Conservation (phyloP, 768 basidiomycete genomes). For the Pisolithus tinctorius region DNA sequence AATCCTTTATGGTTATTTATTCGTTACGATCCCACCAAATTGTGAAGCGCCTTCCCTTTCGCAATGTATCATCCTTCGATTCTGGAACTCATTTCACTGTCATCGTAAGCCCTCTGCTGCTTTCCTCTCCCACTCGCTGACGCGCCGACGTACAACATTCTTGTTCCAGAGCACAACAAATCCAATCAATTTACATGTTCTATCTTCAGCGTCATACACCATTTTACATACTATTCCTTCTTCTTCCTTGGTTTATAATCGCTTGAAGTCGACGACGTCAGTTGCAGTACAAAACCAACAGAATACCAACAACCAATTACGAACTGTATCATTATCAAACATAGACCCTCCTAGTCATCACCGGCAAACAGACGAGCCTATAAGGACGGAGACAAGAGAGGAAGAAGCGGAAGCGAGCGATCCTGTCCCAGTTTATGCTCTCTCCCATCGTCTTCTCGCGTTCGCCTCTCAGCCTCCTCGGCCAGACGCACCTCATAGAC, state of each 20-base stretch:
- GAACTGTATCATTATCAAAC: conserved; percentile 33
- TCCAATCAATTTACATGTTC: conserved; percentile 49
- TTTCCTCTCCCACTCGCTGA: not conserved
- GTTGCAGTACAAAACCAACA: conserved; percentile 24
- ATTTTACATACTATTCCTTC: conserved; percentile 45
- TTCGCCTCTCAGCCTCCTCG: conserved; percentile 39
- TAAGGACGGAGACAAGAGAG: not conserved
- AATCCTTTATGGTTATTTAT: conserved; percentile 33
- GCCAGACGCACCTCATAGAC: conserved; percentile 14
- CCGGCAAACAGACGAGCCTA: conserved; percentile 8
- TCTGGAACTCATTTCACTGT: conserved; percentile 46
- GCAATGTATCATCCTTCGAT: conserved; percentile 37
- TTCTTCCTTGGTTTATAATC: conserved; percentile 40
- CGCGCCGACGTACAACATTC: not conserved
- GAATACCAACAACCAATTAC: conserved; percentile 24
- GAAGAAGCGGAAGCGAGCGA: conserved; percentile 1
- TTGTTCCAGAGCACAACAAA: conserved; percentile 46
- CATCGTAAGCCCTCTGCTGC: conserved; percentile 39
- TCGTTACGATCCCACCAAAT: conserved; percentile 43
- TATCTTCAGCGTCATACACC: conserved; percentile 48
- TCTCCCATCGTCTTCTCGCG: conserved; percentile 58
- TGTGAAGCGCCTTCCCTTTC: conserved; percentile 40
- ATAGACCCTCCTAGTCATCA: conserved; percentile 16
- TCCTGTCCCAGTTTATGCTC: conserved; percentile 49
- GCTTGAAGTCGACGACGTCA: conserved; percentile 1